phyloP scores from a whole-genome alignment of 768 basidiomycete genomes.

The Tephrocybe sp. region DNA sequence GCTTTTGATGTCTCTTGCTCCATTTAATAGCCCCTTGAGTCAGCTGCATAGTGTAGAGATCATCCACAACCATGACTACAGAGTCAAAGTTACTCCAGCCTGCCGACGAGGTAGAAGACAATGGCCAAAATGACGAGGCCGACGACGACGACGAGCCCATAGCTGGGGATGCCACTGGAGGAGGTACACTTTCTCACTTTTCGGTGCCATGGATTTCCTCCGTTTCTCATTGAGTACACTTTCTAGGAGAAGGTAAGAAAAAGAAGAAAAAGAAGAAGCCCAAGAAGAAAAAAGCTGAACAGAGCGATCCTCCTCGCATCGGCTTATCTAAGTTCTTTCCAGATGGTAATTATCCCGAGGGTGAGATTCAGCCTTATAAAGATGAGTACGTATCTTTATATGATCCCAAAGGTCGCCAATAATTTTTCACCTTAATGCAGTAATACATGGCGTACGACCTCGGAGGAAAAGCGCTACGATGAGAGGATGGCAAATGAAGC shows the following conservation, averaged over 20 bases:
- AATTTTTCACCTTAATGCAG: slow-evolving; percentile 38
- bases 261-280: slow-evolving; percentile 96
- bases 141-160: slow-evolving; percentile 24
- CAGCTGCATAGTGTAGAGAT: background rate
- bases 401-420: slow-evolving; percentile 1
- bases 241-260: slow-evolving; percentile 58
- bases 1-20: slow-evolving; percentile 2
- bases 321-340: slow-evolving; percentile 89
- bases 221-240: background rate
- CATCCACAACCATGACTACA: slow-evolving; percentile 9
- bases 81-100: slow-evolving; percentile 11
- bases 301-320: slow-evolving; percentile 90
- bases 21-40: background rate
- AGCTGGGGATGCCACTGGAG: slow-evolving; percentile 14
- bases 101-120: slow-evolving; percentile 12
- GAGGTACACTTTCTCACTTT: slow-evolving; percentile 13
- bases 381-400: slow-evolving; percentile 67
- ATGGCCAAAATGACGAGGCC: slow-evolving; percentile 14
- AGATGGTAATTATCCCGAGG: slow-evolving; percentile 85
- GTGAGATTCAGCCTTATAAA: slow-evolving; percentile 88
- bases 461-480: slow-evolving; percentile 85
- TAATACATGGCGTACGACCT: slow-evolving; percentile 85
- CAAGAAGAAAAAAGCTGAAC: slow-evolving; percentile 79
- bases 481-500: slow-evolving; percentile 80
- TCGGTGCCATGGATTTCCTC: slow-evolving; percentile 5